A percentile compares a stretch with the other conserved stretches of the same genome.
Conservation (phyloP, 2,329 filamentous ascomycete genomes). For the Lasiodiplodia gonubiensis region DNA sequence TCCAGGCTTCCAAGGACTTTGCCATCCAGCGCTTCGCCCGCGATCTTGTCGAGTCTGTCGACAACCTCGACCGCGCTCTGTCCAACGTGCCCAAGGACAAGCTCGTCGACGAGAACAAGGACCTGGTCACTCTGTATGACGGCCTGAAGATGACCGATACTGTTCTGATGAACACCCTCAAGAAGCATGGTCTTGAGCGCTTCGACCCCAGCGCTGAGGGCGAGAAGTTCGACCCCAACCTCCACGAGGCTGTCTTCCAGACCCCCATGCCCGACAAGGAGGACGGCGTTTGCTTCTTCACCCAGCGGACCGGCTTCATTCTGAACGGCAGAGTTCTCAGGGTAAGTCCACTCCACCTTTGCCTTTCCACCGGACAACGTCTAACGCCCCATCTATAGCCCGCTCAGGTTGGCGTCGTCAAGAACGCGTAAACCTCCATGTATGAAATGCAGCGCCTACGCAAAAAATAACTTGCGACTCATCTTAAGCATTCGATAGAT, state of each 20-base stretch:
- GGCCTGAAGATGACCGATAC: constrained; percentile 94
- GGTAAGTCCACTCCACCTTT: constrained; percentile 45
- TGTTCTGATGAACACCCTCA: constrained; percentile 84
- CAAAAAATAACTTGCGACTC: neutral
- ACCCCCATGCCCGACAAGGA: constrained; percentile 85
- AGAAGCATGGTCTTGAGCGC: constrained; percentile 92
- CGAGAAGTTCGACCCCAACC: constrained; percentile 94
- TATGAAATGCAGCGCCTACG: neutral
- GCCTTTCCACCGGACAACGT: neutral
- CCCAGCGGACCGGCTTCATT: constrained; percentile 94
- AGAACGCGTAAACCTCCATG: constrained; percentile 63
- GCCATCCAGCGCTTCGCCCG: constrained; percentile 93
- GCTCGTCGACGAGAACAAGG: constrained; percentile 68
- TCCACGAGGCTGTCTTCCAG: constrained; percentile 97
- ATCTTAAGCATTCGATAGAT: neutral
- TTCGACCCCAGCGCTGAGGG: constrained; percentile 74
- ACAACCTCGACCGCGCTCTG: constrained; percentile 96
- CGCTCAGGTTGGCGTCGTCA: constrained; percentile 95
- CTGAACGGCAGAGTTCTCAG: constrained; percentile 89
- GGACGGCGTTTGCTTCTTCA: constrained; percentile 86
- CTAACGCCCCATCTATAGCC: constrained; percentile 55
- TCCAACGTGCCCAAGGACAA: constrained; percentile 77
- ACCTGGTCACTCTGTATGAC: constrained; percentile 80
- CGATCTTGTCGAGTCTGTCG: constrained; percentile 92
- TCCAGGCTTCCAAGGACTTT: constrained; percentile 85